Evolutionary conservation across 176 grass and related monocot genomes (phyloP), one percentile per base, ranked within the genome.

Genomic region (Eleusine coracana): DNA sequence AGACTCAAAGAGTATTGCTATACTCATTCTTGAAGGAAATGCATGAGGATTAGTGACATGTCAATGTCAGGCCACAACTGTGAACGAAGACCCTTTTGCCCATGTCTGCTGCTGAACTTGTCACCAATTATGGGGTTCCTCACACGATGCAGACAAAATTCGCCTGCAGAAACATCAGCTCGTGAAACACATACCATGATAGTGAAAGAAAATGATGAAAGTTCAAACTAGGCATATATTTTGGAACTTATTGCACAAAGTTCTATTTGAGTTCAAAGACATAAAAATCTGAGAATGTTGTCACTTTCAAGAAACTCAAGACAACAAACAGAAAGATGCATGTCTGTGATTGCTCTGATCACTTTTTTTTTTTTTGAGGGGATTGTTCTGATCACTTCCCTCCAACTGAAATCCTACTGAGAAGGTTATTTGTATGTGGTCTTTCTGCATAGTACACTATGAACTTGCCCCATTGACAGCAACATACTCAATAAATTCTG

Each of bases 1-100:
- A 41, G 96, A 98, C 87, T 98, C 96, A 31, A 98, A 84, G 83
- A 98, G 96, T 92, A 98, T 98, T 84, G 89, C 96, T 71, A 98
- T 98, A 37, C 92, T 98, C 96, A 98, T 98, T 93, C 96, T 86
- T 76, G 96, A 98, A 67, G 96, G 96, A 89, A 98, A 98, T 51
- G 96, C 96, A 85, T 98, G 96, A 75, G 96, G 96, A 65, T 98
- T 98, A 40, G 95, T 98, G 44, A 98, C 96, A 98, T 98, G 60
- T 98, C 96, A 78, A 98, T 83, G 73, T 98, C 96, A 82, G 96
- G 96, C 92, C 96, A 98, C 56, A 95, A 80, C 84, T 98, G 92
- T 62, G 96, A 95, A 83, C 96, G 95, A 74, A 25, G 25, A 25
- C 96, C 96, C 79, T 98, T 98, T 70, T 98, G 96, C 76, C 96